Percentiles rank a stretch among this genome's conserved stretches.
These are phyloP conservation scores for Leonotis leonurus DNA, from an alignment of 257 asterid genomes.

Conservation along the genomic window DNA sequence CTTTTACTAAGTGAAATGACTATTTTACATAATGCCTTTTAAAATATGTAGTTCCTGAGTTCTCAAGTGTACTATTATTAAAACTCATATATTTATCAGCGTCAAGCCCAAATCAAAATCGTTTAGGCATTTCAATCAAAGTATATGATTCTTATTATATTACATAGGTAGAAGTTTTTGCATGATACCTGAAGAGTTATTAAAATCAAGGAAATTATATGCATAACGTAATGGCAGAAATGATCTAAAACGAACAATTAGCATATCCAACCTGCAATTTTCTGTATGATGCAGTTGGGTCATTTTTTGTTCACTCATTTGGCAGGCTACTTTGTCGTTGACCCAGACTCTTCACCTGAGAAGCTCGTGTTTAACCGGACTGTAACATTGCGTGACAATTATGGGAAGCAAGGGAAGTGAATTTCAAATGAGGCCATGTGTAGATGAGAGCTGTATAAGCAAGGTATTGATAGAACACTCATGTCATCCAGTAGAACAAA, in stretches of 20 bases:
- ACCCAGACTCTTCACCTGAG: constrained; percentile 53
- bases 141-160: too few relatives aligned
- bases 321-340: constrained; percentile 70
- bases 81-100: too few relatives aligned
- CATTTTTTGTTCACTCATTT: neutral
- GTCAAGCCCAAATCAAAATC: too few relatives aligned
- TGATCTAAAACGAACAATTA: too few relatives aligned
- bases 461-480: neutral
- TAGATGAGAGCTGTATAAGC: neutral
- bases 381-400: constrained; percentile 65
- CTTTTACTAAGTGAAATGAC: too few relatives aligned
- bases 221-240: neutral
- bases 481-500: too few relatives aligned
- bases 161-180: neutral
- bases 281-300: too few relatives aligned
- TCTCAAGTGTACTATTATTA: too few relatives aligned
- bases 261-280: too few relatives aligned
- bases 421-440: neutral
- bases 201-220: neutral
- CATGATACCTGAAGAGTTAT: neutral
- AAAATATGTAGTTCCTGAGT: too few relatives aligned
- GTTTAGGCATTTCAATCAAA: too few relatives aligned
- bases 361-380: constrained; percentile 68
- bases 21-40: too few relatives aligned
- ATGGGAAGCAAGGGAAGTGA: constrained; percentile 59